Percentiles rank a stretch among this genome's conserved stretches.
phyloP scores from a whole-genome alignment of 176 grass and related monocot genomes.

The Carex cristatella region DNA sequence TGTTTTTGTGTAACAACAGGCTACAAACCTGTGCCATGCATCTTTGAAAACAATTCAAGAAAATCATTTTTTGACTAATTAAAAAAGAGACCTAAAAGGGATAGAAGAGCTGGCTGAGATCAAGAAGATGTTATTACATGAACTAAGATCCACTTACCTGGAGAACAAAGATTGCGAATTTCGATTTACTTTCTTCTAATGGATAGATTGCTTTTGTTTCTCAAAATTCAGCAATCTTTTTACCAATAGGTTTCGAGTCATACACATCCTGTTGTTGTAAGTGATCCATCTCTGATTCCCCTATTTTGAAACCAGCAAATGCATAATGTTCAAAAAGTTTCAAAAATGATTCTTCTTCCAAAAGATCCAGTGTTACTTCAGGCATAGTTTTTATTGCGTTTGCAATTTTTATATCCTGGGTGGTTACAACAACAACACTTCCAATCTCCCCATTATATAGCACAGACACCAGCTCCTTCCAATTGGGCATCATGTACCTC shows the following conservation, averaged over 20 bases:
- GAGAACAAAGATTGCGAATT: too few species aligned
- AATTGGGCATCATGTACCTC: background rate
- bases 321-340: slow-evolving; percentile 30
- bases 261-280: background rate
- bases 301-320: slow-evolving; percentile 12
- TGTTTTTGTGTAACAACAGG: background rate
- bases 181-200: too few species aligned
- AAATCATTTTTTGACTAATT: background rate
- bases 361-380: slow-evolving; percentile 9
- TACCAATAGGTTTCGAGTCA: background rate
- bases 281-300: background rate
- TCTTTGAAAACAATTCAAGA: too few species aligned
- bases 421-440: background rate
- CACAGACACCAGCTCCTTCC: background rate
- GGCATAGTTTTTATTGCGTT: background rate
- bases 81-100: too few species aligned
- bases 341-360: background rate
- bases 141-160: too few species aligned
- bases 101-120: too few species aligned
- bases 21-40: too few species aligned
- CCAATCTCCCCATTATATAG: background rate
- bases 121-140: too few species aligned
- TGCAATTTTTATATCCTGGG: background rate
- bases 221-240: background rate
- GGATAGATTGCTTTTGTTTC: too few species aligned